phyloP scores from a whole-genome alignment of 805 yeast genomes.

The Wickerhamiella slavikovae region DNA sequence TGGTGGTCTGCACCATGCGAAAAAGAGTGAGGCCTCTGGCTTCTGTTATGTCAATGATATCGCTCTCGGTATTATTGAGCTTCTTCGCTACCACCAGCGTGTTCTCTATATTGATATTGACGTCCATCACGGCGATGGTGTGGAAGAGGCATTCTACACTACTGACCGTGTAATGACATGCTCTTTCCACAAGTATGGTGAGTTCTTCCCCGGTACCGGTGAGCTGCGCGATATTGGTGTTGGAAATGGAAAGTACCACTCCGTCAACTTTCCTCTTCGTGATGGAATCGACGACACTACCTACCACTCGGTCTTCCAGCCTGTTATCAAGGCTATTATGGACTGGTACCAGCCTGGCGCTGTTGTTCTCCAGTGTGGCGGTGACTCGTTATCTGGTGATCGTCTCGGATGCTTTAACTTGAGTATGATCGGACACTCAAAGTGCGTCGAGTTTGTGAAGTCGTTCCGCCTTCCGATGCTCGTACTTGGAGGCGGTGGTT shows the following conservation, averaged over 20 bases:
- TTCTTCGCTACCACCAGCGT: conserved; percentile 74
- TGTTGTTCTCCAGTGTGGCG: conserved; percentile 93
- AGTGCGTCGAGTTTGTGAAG: conserved; percentile 77
- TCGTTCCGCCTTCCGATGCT: conserved; percentile 78
- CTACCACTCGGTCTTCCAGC: conserved; percentile 53
- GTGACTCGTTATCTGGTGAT: conserved; percentile 86
- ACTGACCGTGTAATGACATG: conserved; percentile 95
- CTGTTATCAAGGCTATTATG: conserved; percentile 63
- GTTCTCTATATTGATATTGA: conserved; percentile 88
- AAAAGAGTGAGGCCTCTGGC: conserved; percentile 83
- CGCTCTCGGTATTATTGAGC: conserved; percentile 67
- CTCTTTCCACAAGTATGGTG: conserved; percentile 89
- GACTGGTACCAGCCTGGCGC: conserved; percentile 84
- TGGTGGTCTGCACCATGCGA: conserved; percentile 94
- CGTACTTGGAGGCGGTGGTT: conserved; percentile 95
- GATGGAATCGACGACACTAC: conserved; percentile 93
- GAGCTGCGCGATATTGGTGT: conserved; percentile 75
- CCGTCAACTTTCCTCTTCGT: conserved; percentile 77
- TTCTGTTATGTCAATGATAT: conserved; percentile 92
- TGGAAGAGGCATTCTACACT: conserved; percentile 87
- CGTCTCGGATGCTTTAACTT: conserved; percentile 85
- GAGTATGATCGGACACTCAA: conserved; percentile 85
- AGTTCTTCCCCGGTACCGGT: conserved; percentile 95
- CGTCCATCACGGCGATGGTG: conserved; percentile 95
- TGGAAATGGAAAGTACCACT: conserved; percentile 72